Evolutionary conservation across 2,329 filamentous ascomycete species (phyloP).

Genomic region (Botrytis paeoniae): DNA sequence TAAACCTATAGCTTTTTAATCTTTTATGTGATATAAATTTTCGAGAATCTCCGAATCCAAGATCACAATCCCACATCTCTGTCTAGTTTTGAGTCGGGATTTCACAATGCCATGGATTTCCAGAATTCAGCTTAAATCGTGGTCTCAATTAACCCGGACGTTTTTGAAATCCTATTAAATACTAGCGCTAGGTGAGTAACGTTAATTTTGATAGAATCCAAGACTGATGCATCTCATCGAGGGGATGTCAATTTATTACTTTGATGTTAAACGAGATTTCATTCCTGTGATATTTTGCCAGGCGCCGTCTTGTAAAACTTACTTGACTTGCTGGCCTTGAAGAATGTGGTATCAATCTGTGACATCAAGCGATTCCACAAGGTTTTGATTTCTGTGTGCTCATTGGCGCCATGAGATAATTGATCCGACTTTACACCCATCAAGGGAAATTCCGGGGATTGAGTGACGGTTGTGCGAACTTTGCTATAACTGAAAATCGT

Average conservation of each 20-base stretch:
- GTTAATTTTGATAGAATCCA: not conserved
- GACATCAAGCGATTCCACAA: constrained; percentile 10
- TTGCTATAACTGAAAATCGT: not conserved
- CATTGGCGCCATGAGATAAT: not conserved
- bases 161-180: not conserved
- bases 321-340: not conserved
- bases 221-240: not conserved
- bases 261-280: not conserved
- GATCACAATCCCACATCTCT: not conserved
- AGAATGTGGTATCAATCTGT: constrained; percentile 5
- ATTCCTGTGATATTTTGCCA: not conserved
- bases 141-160: no score
- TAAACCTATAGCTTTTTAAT: not conserved
- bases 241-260: not conserved
- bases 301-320: not conserved
- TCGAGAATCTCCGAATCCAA: not conserved
- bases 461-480: not conserved
- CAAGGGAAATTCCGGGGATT: constrained; percentile 13
- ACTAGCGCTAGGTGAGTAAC: not conserved
- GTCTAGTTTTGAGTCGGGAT: no score
- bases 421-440: not conserved
- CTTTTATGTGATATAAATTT: not conserved
- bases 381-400: not conserved
- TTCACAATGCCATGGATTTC: not conserved
- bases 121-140: not conserved